Conservation (phyloP, 2,329 filamentous ascomycete genomes). For the Epichloe hybrida region DNA sequence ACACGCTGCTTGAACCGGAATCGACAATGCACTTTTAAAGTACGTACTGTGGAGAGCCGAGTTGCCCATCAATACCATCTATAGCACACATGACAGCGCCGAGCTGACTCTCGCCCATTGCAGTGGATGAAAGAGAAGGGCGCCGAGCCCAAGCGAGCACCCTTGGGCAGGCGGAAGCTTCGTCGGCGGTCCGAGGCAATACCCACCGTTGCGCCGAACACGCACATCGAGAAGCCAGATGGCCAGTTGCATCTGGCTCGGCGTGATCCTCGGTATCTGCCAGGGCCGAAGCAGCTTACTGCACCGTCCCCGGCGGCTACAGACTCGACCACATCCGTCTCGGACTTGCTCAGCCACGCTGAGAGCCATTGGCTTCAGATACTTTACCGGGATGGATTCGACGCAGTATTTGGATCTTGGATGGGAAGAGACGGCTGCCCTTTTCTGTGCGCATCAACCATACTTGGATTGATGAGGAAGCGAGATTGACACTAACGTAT, state of each 20-base stretch:
- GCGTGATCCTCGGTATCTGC: background rate
- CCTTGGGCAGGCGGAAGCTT: conserved; percentile 1
- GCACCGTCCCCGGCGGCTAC: conserved; percentile 1
- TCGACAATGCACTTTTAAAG: conserved; percentile 18
- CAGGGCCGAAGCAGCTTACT: background rate
- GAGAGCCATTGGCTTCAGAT: conserved; percentile 14
- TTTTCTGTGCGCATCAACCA: conserved; percentile 19
- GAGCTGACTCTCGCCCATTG: no score
- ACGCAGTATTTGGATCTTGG: conserved; percentile 28
- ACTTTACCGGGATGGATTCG: conserved; percentile 23
- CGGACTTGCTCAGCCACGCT: background rate
- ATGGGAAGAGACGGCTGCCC: conserved; percentile 28
- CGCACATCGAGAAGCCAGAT: background rate
- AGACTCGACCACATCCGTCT: conserved; percentile 1
- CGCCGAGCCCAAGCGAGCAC: background rate
- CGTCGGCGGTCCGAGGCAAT: background rate
- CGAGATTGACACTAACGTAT: background rate
- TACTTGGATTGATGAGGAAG: background rate
- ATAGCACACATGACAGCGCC: no score
- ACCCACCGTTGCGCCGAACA: background rate
- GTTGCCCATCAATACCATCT: no score
- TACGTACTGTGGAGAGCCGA: background rate
- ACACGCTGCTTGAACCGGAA: conserved; percentile 31
- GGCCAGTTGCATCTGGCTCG: background rate
- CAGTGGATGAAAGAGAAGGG: conserved; percentile 4